A percentile compares a stretch with the other conserved stretches of the same genome.
Conservation (phyloP, 2,329 filamentous ascomycete species). For the Colletotrichum orchidophilum region DNA sequence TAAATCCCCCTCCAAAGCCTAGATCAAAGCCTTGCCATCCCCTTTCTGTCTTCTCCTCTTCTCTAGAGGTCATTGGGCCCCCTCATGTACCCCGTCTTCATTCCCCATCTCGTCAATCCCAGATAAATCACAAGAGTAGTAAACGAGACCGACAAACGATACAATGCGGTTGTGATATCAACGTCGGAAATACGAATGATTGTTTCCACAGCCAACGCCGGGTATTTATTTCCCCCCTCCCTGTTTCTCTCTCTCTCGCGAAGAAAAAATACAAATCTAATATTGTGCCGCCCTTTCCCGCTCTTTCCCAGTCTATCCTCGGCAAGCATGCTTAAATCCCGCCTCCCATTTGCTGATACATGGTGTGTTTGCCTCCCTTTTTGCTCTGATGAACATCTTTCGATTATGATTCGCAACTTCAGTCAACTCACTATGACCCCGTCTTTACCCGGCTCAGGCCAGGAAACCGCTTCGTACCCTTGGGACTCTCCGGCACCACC, state of each 20-base stretch:
- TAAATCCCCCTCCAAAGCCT: too few relatives aligned
- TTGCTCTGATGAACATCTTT: background rate
- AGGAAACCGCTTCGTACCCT: conserved; percentile 3
- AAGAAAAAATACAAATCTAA: background rate
- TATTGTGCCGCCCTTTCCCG: background rate
- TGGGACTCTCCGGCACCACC: conserved; percentile 16
- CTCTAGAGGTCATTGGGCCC: too few relatives aligned
- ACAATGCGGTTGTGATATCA: background rate
- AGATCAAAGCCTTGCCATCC: too few relatives aligned
- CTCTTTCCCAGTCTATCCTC: background rate
- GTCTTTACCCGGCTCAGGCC: conserved; percentile 26
- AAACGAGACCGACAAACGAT: background rate
- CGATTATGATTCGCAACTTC: background rate
- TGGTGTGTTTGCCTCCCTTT: background rate
- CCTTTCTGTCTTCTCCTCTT: too few relatives aligned
- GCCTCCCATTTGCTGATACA: background rate
- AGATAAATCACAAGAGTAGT: background rate
- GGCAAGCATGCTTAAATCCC: too few relatives aligned
- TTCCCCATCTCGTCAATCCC: background rate
- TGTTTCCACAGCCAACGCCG: background rate
- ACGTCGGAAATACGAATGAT: background rate
- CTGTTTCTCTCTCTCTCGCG: background rate
- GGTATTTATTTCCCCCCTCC: background rate
- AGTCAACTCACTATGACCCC: background rate
- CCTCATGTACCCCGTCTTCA: too few relatives aligned